A percentile compares a stretch with the other conserved stretches of the same genome.
phyloP scores from a whole-genome alignment of 176 grass and related monocot genomes.

The Calamus simplicifolius region DNA sequence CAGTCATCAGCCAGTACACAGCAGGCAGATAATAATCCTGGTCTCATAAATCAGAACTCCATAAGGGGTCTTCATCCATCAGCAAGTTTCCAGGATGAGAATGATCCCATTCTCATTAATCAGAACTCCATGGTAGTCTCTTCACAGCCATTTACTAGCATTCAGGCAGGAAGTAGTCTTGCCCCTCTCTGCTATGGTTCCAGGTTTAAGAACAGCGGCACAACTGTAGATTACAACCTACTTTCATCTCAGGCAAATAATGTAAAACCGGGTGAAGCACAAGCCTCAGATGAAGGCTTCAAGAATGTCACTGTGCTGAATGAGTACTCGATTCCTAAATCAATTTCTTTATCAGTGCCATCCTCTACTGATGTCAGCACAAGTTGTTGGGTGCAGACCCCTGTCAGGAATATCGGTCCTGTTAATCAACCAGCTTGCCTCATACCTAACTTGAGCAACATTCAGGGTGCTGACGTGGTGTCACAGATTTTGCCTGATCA shows the following conservation, averaged over 20 bases:
- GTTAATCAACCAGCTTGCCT: constrained; percentile 22
- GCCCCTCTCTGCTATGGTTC: constrained; percentile 36
- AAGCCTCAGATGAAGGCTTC: constrained; percentile 45
- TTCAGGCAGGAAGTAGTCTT: constrained; percentile 30
- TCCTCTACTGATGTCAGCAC: constrained; percentile 22
- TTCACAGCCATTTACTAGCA: neutral
- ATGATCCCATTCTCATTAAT: neutral
- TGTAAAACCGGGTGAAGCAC: constrained; percentile 44
- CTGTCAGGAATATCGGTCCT: constrained; percentile 11
- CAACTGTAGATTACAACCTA: constrained; percentile 41
- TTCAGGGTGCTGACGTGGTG: too few relatives aligned
- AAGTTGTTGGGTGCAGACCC: neutral
- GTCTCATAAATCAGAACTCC: constrained; percentile 35
- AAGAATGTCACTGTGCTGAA: neutral
- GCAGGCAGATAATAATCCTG: constrained; percentile 30
- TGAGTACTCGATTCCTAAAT: constrained; percentile 5
- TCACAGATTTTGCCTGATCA: too few relatives aligned
- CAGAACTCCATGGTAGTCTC: neutral
- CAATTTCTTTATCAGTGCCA: neutral
- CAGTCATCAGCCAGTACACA: constrained; percentile 29
- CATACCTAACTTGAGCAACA: constrained; percentile 3
- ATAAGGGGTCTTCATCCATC: constrained; percentile 29
- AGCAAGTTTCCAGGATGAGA: neutral
- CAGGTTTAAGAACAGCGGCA: constrained; percentile 25
- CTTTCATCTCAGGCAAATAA: constrained; percentile 49